Evolutionary conservation across 2,329 filamentous ascomycete genomes (phyloP), one percentile per base, ranked within the genome.

Genomic region (Fusarium sp.): DNA sequence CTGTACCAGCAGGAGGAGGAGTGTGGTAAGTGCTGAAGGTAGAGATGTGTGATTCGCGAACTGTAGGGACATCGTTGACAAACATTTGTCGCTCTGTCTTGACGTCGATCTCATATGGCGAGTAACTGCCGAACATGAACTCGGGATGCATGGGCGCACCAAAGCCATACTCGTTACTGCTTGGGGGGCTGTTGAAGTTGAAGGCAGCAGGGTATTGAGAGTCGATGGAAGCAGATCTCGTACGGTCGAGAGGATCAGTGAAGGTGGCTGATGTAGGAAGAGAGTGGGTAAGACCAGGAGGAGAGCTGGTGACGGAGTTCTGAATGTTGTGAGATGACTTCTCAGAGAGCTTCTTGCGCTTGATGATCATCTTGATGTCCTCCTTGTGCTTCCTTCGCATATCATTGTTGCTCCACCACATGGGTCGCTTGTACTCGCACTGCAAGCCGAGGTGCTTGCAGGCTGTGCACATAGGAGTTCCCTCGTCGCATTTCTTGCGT

Each of bases 331-430:
- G 82, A 55, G 89, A 86, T 55, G 88, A 86, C 88, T 97, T 97
- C 83, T 98, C 95, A 27, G 91, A 90, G 73, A 97, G 87, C 88
- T 98, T 98, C 79, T 96, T 98, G 79, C 91, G 90, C 89, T 97
- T 98, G 86, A 99, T 98, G 81, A 95, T 93, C 81, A 92, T 91
- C 87, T 99, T 99, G 86, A 99, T 97, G 74, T 91, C 85, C 79
- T 98, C 96, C 84, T 98, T 99, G 80, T 98, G 94, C 60, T 90
- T 84, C 75, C 91, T 89, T 74, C 96, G 88, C 77, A 92, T 90
- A 70, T 97, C 94, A 77, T 92, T 92, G 85, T 96, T 98, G 82
- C 91, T 92, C 96, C 96, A 99, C 96, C 96, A 99, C 83, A 93
- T 89, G 40, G 96, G 96, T 78, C 94, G 87, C 86, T 97, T 97